Evolutionary conservation across 148 eudicot genomes (phyloP).

Genomic region (Amaranthus hypochondriacus): DNA sequence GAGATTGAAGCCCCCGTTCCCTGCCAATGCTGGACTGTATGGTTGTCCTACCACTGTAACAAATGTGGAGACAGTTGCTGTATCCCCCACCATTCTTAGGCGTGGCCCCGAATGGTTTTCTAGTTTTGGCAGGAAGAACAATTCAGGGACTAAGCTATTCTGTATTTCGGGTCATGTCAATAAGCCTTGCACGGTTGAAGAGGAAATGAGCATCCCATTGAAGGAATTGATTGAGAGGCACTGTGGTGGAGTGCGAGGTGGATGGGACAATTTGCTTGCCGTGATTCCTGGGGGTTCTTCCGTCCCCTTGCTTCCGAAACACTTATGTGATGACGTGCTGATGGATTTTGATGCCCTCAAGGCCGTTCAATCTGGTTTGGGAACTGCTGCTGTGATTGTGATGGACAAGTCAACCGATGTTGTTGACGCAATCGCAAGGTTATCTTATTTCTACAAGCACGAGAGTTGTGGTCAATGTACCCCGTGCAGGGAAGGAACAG

Average conservation of each 20-base stretch:
- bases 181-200: conserved; percentile 96
- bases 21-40: conserved; percentile 84
- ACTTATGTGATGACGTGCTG: conserved; percentile 80
- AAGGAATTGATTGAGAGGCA: conserved; percentile 89
- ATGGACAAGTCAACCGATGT: conserved; percentile 97
- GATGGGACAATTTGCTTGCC: conserved; percentile 96
- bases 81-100: conserved; percentile 80
- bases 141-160: conserved; percentile 79
- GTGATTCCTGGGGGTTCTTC: conserved; percentile 95
- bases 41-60: conserved; percentile 95
- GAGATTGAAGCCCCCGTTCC: conserved; percentile 96
- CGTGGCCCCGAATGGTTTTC: conserved; percentile 96
- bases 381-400: conserved; percentile 91
- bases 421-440: conserved; percentile 87
- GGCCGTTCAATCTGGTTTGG: conserved; percentile 77
- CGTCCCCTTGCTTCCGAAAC: conserved; percentile 76
- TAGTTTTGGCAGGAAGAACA: conserved; percentile 86
- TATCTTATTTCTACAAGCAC: conserved; percentile 90
- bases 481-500: conserved; percentile 89
- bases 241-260: conserved; percentile 95
- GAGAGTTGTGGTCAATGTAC: conserved; percentile 95
- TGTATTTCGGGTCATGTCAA: conserved; percentile 93
- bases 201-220: conserved; percentile 92
- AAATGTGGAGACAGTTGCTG: conserved; percentile 97
- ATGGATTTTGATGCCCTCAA: conserved; percentile 98